Conservation (phyloP, 768 basidiomycete genomes). For the Termitomyces bulborhizus region DNA sequence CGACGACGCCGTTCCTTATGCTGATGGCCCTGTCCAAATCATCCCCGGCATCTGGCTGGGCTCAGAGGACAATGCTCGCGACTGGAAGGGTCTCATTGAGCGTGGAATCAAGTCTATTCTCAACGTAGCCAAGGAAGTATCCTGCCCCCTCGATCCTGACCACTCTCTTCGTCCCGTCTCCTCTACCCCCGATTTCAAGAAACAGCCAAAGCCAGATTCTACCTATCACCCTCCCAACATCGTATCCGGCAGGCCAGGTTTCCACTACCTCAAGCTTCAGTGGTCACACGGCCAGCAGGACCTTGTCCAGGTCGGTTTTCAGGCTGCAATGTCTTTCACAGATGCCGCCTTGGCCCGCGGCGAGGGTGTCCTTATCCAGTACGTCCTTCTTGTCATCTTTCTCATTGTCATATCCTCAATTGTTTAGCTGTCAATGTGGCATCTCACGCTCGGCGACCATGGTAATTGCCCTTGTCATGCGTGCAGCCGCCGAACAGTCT, state of each 20-base stretch:
- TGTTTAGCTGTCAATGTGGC: constrained; percentile 82
- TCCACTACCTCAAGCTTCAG: constrained; percentile 84
- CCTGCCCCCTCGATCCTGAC: constrained; percentile 56
- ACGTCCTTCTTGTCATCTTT: constrained; percentile 28
- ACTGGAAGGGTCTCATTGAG: constrained; percentile 66
- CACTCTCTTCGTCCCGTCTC: constrained; percentile 50
- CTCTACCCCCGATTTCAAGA: constrained; percentile 63
- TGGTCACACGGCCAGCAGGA: constrained; percentile 97
- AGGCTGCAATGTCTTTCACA: constrained; percentile 73
- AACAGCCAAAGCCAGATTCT: constrained; percentile 29
- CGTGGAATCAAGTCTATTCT: constrained; percentile 75
- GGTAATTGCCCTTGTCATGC: constrained; percentile 89
- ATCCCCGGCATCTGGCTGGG: constrained; percentile 87
- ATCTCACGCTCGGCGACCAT: constrained; percentile 88
- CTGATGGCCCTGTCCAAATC: constrained; percentile 76
- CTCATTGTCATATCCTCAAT: constrained; percentile 17
- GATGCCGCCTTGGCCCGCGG: constrained; percentile 71
- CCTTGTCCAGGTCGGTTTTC: constrained; percentile 74
- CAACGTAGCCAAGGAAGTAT: constrained; percentile 92
- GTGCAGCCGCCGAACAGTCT: constrained; percentile 70
- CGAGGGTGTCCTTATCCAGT: constrained; percentile 84
- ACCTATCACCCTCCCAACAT: constrained; percentile 66
- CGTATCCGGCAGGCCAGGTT: constrained; percentile 62
- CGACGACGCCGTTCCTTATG: constrained; percentile 63
- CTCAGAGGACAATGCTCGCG: constrained; percentile 85